phyloP scores from a whole-genome alignment of 805 yeast genomes.

The Pichia manshurica region DNA sequence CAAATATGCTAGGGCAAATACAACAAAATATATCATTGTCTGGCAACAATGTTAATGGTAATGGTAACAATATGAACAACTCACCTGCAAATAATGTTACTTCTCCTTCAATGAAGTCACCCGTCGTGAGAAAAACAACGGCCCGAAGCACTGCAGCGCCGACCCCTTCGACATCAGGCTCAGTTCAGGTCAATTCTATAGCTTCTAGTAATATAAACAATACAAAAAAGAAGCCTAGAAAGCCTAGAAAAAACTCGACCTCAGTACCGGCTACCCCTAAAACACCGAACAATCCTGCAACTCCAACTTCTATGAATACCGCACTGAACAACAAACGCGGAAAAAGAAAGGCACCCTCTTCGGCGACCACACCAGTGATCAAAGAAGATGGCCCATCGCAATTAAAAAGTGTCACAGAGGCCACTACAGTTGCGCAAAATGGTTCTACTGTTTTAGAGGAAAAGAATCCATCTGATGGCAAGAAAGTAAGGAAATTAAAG shows the following conservation, averaged over 20 bases:
- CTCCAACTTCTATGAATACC: conserved; percentile 20
- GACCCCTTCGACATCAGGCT: conserved; percentile 8
- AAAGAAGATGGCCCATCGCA: conserved; percentile 24
- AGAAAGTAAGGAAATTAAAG: neutral
- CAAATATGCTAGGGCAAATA: conserved; percentile 17
- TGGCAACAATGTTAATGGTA: neutral
- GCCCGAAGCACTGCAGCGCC: conserved; percentile 6
- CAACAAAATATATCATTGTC: conserved; percentile 4
- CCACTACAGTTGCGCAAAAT: neutral
- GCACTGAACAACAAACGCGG: conserved; percentile 14
- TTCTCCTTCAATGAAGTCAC: conserved; percentile 4
- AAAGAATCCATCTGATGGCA: neutral
- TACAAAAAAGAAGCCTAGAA: conserved; percentile 16
- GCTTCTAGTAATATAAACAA: neutral
- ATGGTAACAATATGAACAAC: neutral
- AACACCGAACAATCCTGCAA: conserved; percentile 27
- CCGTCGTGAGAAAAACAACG: neutral
- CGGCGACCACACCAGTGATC: conserved; percentile 22
- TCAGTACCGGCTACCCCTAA: conserved; percentile 33
- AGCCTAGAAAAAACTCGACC: conserved; percentile 22
- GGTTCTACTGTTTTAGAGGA: neutral
- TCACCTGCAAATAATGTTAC: neutral
- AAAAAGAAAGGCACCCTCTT: conserved; percentile 13
- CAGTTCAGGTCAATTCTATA: conserved; percentile 14
- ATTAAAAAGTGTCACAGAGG: conserved; percentile 10